These are phyloP conservation scores for Saccharomycopsis olivae DNA, from an alignment of 805 yeast genomes.

Conservation along the genomic window DNA sequence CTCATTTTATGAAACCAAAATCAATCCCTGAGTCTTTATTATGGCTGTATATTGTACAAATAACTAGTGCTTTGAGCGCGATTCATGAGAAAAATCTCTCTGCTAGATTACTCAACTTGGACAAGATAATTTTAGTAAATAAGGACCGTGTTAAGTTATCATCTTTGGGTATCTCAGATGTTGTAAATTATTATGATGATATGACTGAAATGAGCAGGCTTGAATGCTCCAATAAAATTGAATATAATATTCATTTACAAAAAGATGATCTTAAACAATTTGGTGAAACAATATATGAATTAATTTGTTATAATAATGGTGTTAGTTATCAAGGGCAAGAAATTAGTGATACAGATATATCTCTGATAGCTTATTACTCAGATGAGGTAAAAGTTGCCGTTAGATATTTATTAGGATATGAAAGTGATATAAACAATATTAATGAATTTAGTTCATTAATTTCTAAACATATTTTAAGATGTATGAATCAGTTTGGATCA, in stretches of 20 bases:
- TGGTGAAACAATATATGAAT: slow-evolving; percentile 49
- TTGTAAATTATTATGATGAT: slow-evolving; percentile 35
- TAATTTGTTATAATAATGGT: slow-evolving; percentile 23
- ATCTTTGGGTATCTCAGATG: slow-evolving; percentile 62
- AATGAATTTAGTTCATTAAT: slow-evolving; percentile 30
- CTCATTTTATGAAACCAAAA: slow-evolving; percentile 37
- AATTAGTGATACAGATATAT: background rate
- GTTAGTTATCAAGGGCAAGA: background rate
- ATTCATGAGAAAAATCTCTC: slow-evolving; percentile 58
- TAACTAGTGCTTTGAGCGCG: slow-evolving; percentile 55
- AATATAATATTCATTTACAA: slow-evolving; percentile 28
- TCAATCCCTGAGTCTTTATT: slow-evolving; percentile 35
- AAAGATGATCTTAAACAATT: slow-evolving; percentile 45
- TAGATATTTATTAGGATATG: slow-evolving; percentile 25
- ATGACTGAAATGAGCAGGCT: slow-evolving; percentile 13
- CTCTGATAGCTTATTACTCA: slow-evolving; percentile 7
- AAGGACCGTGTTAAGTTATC: slow-evolving; percentile 56
- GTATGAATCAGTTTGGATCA: slow-evolving; percentile 40
- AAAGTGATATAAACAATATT: slow-evolving; percentile 15
- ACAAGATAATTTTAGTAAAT: slow-evolving; percentile 64
- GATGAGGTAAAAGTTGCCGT: slow-evolving; percentile 36
- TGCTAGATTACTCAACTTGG: slow-evolving; percentile 51
- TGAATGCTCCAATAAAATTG: slow-evolving; percentile 2
- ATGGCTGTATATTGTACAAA: slow-evolving; percentile 72
- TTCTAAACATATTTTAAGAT: slow-evolving; percentile 34